A percentile compares a stretch with the other conserved stretches of the same genome.
Conservation (phyloP, 768 basidiomycete species). For the Mycena vulgaris region DNA sequence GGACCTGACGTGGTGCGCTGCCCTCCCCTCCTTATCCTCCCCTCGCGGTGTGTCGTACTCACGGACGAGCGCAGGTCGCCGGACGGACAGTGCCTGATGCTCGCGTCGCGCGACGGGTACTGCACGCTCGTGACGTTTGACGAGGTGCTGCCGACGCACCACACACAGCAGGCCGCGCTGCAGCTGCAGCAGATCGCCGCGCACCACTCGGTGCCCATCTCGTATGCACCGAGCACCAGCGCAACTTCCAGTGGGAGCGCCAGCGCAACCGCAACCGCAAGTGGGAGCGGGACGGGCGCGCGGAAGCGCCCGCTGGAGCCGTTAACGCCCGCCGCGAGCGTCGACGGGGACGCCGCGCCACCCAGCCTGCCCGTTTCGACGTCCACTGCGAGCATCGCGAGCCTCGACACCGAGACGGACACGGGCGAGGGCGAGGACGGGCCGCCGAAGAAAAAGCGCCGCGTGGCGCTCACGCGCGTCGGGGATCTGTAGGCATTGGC, state of each 20-base stretch:
- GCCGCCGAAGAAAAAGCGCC: constrained; percentile 89
- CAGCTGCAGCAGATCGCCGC: constrained; percentile 94
- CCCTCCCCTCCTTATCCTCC: constrained; percentile 6
- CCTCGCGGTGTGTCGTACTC: constrained; percentile 8
- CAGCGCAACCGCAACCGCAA: no score
- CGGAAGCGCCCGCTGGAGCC: constrained; percentile 63
- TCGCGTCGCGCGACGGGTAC: constrained; percentile 96
- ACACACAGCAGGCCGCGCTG: constrained; percentile 92
- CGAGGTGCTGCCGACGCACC: constrained; percentile 90
- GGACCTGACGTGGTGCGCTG: constrained; percentile 90
- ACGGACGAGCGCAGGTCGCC: constrained; percentile 95
- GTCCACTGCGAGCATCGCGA: constrained; percentile 35
- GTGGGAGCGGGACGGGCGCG: constrained; percentile 32
- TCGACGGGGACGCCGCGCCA: constrained; percentile 57
- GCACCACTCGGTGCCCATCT: constrained; percentile 80
- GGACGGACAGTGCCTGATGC: constrained; percentile 93
- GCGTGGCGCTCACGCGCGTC: constrained; percentile 82
- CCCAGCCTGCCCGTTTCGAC: constrained; percentile 33
- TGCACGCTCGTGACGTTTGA: constrained; percentile 97
- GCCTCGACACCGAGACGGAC: constrained; percentile 25
- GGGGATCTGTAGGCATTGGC: constrained; percentile 71
- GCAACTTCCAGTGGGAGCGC: neutral
- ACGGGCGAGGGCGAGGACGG: constrained; percentile 53
- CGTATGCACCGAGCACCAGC: constrained; percentile 47
- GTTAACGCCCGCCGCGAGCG: constrained; percentile 64